Percentiles rank a stretch among this genome's conserved stretches.
Evolutionary conservation across 2,329 filamentous ascomycete species (phyloP).

Genomic region (Verticillium isaacii): DNA sequence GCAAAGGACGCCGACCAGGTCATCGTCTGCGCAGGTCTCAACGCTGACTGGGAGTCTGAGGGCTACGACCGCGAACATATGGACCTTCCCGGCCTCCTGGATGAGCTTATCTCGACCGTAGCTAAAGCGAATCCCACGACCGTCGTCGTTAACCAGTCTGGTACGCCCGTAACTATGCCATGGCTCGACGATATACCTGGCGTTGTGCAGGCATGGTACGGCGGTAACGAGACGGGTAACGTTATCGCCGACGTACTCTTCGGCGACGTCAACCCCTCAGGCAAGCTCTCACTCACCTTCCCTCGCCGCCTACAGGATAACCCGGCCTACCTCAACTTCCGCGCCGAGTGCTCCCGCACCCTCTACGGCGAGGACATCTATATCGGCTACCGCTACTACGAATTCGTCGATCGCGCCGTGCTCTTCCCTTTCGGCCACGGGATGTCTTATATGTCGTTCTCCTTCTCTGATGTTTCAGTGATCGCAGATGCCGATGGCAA

Average conservation of each 20-base stretch:
- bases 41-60: constrained; percentile 77
- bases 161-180: constrained; percentile 68
- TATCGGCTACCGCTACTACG: constrained; percentile 76
- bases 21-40: constrained; percentile 69
- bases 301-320: constrained; percentile 66
- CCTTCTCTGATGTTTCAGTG: constrained; percentile 44
- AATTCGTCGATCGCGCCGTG: constrained; percentile 57
- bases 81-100: constrained; percentile 67
- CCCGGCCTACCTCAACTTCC: constrained; percentile 71
- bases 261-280: constrained; percentile 68
- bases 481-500: constrained; percentile 55
- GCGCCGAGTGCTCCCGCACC: constrained; percentile 63
- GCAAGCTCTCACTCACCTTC: constrained; percentile 74
- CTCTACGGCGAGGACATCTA: constrained; percentile 78
- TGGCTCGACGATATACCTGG: constrained; percentile 54
- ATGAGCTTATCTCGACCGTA: constrained; percentile 64
- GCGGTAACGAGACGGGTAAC: constrained; percentile 78
- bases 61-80: constrained; percentile 74
- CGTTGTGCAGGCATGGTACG: constrained; percentile 76
- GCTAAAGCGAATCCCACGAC: constrained; percentile 63
- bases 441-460: constrained; percentile 70
- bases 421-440: constrained; percentile 80
- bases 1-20: constrained; percentile 72
- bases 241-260: constrained; percentile 76
- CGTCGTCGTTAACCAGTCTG: constrained; percentile 71